Evolutionary conservation across 768 basidiomycete species (phyloP).

Genomic region (Naganishia vishniacii): DNA sequence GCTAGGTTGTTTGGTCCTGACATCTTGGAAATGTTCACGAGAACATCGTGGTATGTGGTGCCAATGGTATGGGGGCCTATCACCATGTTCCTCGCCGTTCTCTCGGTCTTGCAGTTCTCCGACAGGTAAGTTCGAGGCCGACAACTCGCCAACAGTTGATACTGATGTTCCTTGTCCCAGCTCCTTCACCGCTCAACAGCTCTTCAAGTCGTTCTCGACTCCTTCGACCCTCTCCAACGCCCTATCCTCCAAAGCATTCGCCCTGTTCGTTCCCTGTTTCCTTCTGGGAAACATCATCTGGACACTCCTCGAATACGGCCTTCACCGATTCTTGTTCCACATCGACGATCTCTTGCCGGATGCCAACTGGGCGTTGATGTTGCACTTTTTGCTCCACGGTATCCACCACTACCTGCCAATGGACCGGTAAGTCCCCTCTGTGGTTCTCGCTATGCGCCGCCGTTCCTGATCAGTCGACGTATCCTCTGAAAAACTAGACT

Average conservation of each 20-base stretch:
- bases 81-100: constrained; percentile 66
- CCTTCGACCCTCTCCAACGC: constrained; percentile 51
- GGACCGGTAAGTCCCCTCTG: constrained; percentile 62
- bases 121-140: constrained; percentile 31
- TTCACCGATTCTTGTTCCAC: constrained; percentile 98
- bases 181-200: constrained; percentile 34
- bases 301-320: constrained; percentile 85
- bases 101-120: constrained; percentile 69
- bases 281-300: constrained; percentile 79
- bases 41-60: constrained; percentile 89
- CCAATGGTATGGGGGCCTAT: constrained; percentile 90
- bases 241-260: constrained; percentile 52
- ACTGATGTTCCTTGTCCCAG: constrained; percentile 46
- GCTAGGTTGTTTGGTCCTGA: constrained; percentile 80
- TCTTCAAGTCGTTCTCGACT: constrained; percentile 26
- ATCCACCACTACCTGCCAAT: constrained; percentile 97
- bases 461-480: constrained; percentile 3
- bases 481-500: constrained; percentile 50
- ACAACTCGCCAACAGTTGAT: neutral
- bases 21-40: constrained; percentile 78
- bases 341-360: constrained; percentile 84
- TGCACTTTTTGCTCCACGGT: constrained; percentile 91
- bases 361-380: constrained; percentile 64
- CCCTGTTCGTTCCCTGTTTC: constrained; percentile 59
- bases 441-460: neutral